Base-by-base conservation (phyloP, 2,329 filamentous ascomycete genomes). In the Fusarium miscanthi region DNA sequence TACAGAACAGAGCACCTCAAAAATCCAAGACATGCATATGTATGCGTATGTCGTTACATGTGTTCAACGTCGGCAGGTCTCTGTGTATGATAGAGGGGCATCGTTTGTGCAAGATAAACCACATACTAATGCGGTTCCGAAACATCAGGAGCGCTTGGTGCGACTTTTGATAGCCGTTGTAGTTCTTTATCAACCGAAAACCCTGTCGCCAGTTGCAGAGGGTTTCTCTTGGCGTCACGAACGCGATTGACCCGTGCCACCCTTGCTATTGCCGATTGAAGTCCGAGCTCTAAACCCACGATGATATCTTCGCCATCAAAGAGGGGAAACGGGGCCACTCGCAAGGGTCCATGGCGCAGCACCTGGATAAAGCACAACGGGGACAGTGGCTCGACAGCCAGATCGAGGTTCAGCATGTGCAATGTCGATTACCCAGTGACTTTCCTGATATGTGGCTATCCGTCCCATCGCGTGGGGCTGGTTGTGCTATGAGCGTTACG, bases 361-460 rank as follows among this genome's bases (percentile, higher is more conserved):
- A 53, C 42, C 63, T 49, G 33, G 52, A 53, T 48, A 25, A 37
- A 54, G 37, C 51, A 58, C 35, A 46, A 27, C 23, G 49, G 38
- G 66, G 45, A 42, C 30, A 52, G 49, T 37, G 38, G 41, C 62
- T 59, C 58, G 37, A 51, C 45, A 56, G 61, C 45, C 35, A 54
- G 64, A 59, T 67, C 64, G 35, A 59, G 46, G 46, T 48, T 49
- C 63, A 52, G 53, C 40, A 38, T 53, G 42, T 38, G 51, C 66
- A 40, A 58, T 54, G 41, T 61, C 31, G 49, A 68, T 53, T 53
- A 56, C 53, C 71, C 63, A 66, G 71, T 74, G 71, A 74, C 71
- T 69, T 59, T 42, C 35, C 56, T 33, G 38, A 59, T 57, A 74
- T 74, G 71, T 74, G 71, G 71, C 63, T 74, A 74, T 52, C 71